Conservation (phyloP, 805 yeast species). For the Metschnikowia shivogae region DNA sequence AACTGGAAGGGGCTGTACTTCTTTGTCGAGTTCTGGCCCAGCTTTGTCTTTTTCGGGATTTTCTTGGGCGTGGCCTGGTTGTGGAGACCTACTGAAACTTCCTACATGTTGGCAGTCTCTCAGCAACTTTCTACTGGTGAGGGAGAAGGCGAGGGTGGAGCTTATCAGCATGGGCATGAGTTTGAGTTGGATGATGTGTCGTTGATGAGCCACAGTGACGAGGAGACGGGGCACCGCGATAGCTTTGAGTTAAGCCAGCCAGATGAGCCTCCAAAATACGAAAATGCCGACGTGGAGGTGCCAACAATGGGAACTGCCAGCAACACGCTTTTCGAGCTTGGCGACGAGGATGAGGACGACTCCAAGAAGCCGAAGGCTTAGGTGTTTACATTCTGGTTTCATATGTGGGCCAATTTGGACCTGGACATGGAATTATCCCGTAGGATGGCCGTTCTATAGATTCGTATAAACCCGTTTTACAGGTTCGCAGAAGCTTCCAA, state of each 20-base stretch:
- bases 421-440: too few relatives aligned
- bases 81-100: slow-evolving; percentile 97
- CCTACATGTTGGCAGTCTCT: slow-evolving; percentile 90
- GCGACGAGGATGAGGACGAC: slow-evolving; percentile 29
- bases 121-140: slow-evolving; percentile 87
- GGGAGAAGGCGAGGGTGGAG: slow-evolving; percentile 16
- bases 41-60: slow-evolving; percentile 77
- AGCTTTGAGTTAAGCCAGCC: slow-evolving; percentile 34
- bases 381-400: too few relatives aligned
- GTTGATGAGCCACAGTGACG: slow-evolving; percentile 46
- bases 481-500: too few relatives aligned
- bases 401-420: too few relatives aligned
- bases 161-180: slow-evolving; percentile 44
- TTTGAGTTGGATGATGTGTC: slow-evolving; percentile 58
- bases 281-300: slow-evolving; percentile 12
- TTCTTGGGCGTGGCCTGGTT: slow-evolving; percentile 81
- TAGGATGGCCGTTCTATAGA: too few relatives aligned
- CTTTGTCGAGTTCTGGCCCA: slow-evolving; percentile 91
- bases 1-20: slow-evolving; percentile 93
- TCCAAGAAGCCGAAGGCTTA: neutral
- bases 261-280: slow-evolving; percentile 30
- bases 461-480: too few relatives aligned
- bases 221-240: slow-evolving; percentile 30
- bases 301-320: slow-evolving; percentile 13
- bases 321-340: slow-evolving; percentile 40